phyloP scores from a whole-genome alignment of 768 basidiomycete species.

The Scleroderma bovista region DNA sequence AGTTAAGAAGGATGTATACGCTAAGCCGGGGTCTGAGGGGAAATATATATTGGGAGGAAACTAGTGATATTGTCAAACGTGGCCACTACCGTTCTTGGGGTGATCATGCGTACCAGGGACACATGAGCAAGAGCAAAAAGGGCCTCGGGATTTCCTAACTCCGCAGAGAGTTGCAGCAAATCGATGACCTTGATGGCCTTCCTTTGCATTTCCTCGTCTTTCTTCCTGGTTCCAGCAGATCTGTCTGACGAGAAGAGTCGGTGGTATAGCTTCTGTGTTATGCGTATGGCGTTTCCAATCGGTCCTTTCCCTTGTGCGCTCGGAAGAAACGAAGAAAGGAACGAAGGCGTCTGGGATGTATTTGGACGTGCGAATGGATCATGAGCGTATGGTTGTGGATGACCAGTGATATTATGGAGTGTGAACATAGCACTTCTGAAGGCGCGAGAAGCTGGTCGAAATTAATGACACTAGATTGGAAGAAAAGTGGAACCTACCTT shows the following conservation, averaged over 20 bases:
- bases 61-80: conserved; percentile 31
- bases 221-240: conserved; percentile 41
- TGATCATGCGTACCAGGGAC: conserved; percentile 49
- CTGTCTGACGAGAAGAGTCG: conserved; percentile 37
- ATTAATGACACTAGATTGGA: conserved; percentile 1
- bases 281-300: conserved; percentile 62
- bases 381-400: conserved; percentile 50
- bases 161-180: conserved; percentile 73
- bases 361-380: conserved; percentile 38
- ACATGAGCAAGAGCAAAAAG: conserved; percentile 61
- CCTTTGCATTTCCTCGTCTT: conserved; percentile 59
- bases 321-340: conserved; percentile 63
- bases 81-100: background rate
- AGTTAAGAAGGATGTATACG: conserved; percentile 54
- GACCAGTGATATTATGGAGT: conserved; percentile 57
- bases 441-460: conserved; percentile 53
- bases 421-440: conserved; percentile 73
- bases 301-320: conserved; percentile 75
- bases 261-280: conserved; percentile 59
- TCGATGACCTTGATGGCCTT: conserved; percentile 82
- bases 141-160: conserved; percentile 72
- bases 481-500: conserved; percentile 37
- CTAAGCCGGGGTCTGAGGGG: conserved; percentile 51
- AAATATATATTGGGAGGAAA: conserved; percentile 73
- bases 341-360: conserved; percentile 40